Conservation (phyloP, 192 early-diverging fungal genomes). For the Coemansia reversa region DNA sequence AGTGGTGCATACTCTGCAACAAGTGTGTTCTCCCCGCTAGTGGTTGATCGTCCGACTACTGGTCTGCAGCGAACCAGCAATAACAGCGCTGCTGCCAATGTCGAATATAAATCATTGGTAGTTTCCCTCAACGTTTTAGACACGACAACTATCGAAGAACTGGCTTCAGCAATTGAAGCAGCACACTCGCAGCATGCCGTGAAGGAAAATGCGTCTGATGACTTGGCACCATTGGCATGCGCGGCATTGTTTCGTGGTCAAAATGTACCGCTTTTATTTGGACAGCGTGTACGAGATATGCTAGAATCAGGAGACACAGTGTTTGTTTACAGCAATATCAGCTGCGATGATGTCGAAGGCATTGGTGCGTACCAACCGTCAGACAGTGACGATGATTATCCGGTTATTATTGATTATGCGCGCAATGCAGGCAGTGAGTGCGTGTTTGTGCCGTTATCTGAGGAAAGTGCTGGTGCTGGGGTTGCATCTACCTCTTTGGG, state of each 20-base stretch:
- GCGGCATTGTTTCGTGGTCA: conserved; percentile 49
- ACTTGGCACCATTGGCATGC: conserved; percentile 22
- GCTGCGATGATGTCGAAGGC: conserved; percentile 11
- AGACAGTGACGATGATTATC: conserved; percentile 33
- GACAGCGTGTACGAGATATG: conserved; percentile 55
- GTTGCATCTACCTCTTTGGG: neutral
- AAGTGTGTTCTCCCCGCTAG: conserved; percentile 29
- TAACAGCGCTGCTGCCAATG: neutral
- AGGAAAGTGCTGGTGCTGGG: neutral
- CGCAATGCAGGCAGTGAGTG: conserved; percentile 2
- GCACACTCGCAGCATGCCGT: conserved; percentile 4
- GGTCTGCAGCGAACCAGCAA: neutral
- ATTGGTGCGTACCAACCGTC: too few species aligned
- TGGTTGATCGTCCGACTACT: neutral
- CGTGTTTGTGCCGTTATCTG: conserved; percentile 12
- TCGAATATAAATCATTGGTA: neutral
- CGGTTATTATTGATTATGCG: conserved; percentile 11
- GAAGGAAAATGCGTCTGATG: neutral
- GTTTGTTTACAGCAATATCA: conserved; percentile 49
- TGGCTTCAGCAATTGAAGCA: conserved; percentile 28
- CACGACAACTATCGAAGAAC: conserved; percentile 26
- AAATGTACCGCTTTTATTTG: conserved; percentile 50
- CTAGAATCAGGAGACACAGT: conserved; percentile 57
- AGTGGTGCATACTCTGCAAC: conserved; percentile 4
- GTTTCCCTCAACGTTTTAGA: neutral